phyloP scores from a whole-genome alignment of 2,329 filamentous ascomycete species.

The Eurotiales sp. region DNA sequence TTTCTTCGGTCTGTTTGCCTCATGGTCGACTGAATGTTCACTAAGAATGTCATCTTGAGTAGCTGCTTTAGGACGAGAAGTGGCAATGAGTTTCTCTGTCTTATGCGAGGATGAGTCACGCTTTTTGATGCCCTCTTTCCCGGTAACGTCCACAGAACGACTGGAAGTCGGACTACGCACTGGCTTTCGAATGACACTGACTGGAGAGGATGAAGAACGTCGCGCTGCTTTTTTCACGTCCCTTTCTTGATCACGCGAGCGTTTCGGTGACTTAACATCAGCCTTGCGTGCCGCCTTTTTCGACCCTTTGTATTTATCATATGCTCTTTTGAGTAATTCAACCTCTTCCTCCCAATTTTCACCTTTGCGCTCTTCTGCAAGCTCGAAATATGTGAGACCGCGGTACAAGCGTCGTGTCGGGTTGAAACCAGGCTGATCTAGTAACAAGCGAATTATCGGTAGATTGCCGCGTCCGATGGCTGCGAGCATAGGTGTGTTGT shows the following conservation, averaged over 20 bases:
- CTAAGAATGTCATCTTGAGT: conserved; percentile 22
- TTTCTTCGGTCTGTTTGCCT: conserved; percentile 29
- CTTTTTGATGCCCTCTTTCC: conserved; percentile 21
- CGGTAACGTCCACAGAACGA: conserved; percentile 22
- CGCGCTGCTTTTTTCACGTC: conserved; percentile 31
- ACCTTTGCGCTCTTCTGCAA: conserved; percentile 76
- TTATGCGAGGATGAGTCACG: conserved; percentile 8
- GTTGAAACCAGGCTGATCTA: conserved; percentile 76
- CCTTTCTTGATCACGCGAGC: conserved; percentile 38
- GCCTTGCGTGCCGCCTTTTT: conserved; percentile 32
- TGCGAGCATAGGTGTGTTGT: conserved; percentile 87
- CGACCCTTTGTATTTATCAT: conserved; percentile 33
- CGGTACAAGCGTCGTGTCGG: conserved; percentile 70
- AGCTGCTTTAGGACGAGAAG: conserved; percentile 20
- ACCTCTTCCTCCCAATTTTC: conserved; percentile 89
- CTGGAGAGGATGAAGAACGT: conserved; percentile 39
- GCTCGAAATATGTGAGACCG: conserved; percentile 79
- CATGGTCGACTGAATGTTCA: conserved; percentile 31
- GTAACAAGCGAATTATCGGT: conserved; percentile 74
- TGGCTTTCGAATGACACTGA: conserved; percentile 27
- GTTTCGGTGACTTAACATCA: conserved; percentile 36
- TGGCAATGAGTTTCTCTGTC: conserved; percentile 8
- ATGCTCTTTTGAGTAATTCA: conserved; percentile 68
- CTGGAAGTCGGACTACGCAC: conserved; percentile 28
- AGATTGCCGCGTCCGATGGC: conserved; percentile 87